A percentile compares a stretch with the other conserved stretches of the same genome.
These are phyloP conservation scores for Rhynchosporium graminicola DNA, from an alignment of 2,329 filamentous ascomycete genomes.

Conservation along the genomic window DNA sequence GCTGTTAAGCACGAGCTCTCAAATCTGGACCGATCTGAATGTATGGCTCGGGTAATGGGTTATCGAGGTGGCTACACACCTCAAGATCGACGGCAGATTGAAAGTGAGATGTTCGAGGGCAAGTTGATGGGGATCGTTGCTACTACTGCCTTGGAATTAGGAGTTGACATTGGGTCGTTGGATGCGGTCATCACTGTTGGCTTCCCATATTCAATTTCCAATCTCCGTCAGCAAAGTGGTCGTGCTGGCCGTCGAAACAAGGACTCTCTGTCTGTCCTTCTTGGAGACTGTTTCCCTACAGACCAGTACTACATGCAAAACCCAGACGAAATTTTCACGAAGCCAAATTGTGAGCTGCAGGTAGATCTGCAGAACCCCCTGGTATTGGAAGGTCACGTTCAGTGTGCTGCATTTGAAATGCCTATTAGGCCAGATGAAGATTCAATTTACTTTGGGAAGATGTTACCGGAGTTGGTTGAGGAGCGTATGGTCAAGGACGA, in stretches of 20 bases:
- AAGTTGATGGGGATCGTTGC: conserved; percentile 91
- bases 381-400: conserved; percentile 88
- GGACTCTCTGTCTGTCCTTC: conserved; percentile 85
- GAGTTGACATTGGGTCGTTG: conserved; percentile 90
- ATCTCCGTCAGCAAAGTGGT: conserved; percentile 91
- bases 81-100: conserved; percentile 84
- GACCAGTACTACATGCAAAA: conserved; percentile 98
- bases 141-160: conserved; percentile 88
- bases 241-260: conserved; percentile 89
- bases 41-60: conserved; percentile 82
- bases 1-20: conserved; percentile 79
- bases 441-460: conserved; percentile 73
- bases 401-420: conserved; percentile 95
- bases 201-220: conserved; percentile 94
- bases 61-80: conserved; percentile 95
- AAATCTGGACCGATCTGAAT: conserved; percentile 71
- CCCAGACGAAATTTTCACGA: conserved; percentile 88
- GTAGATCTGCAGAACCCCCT: conserved; percentile 92
- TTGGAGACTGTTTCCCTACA: conserved; percentile 85
- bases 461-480: conserved; percentile 68
- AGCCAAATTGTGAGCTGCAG: conserved; percentile 84
- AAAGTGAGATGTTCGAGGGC: conserved; percentile 95
- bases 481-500: conserved; percentile 74
- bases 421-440: conserved; percentile 82
- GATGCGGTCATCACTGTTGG: conserved; percentile 94